phyloP scores from a whole-genome alignment of 2,329 filamentous ascomycete species.

The Phaeosphaeria sp. region DNA sequence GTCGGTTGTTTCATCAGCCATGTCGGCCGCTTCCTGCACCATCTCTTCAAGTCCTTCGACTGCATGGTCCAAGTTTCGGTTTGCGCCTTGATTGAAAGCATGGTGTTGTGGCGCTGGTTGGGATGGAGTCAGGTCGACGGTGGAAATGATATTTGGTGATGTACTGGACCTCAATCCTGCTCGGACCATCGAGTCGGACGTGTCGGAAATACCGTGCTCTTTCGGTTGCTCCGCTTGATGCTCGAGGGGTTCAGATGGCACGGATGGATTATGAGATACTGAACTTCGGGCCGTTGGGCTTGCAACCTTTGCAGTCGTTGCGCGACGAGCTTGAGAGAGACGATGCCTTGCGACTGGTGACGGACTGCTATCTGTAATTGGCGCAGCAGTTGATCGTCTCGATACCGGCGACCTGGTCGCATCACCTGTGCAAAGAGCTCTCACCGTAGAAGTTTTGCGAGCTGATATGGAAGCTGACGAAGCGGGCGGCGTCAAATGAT shows the following conservation, averaged over 20 bases:
- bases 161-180: slow-evolving; percentile 9
- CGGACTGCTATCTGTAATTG: slow-evolving; percentile 18
- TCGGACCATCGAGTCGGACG: slow-evolving; percentile 23
- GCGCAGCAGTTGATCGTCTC: slow-evolving; percentile 12
- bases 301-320: slow-evolving; percentile 9
- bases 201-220: slow-evolving; percentile 8
- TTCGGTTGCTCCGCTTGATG: slow-evolving; percentile 12
- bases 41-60: slow-evolving; percentile 52
- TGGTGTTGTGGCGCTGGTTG: slow-evolving; percentile 26
- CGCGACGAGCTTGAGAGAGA: slow-evolving; percentile 16
- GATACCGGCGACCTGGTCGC: slow-evolving; percentile 3
- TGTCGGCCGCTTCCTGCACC: slow-evolving; percentile 50
- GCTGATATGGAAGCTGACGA: slow-evolving; percentile 6
- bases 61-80: slow-evolving; percentile 36
- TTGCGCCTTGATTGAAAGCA: slow-evolving; percentile 25
- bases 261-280: slow-evolving; percentile 1
- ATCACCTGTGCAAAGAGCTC: slow-evolving; percentile 1
- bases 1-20: slow-evolving; percentile 45
- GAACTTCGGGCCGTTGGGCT: slow-evolving; percentile 4
- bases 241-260: slow-evolving; percentile 16
- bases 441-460: slow-evolving; percentile 7
- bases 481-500: slow-evolving; percentile 7
- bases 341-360: slow-evolving; percentile 23
- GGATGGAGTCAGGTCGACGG: slow-evolving; percentile 27
- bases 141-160: slow-evolving; percentile 22